Percentiles rank a stretch among this genome's conserved stretches.
These are phyloP conservation scores for Colletotrichum coccodes DNA, from an alignment of 2,329 filamentous ascomycete genomes.

Conservation along the genomic window DNA sequence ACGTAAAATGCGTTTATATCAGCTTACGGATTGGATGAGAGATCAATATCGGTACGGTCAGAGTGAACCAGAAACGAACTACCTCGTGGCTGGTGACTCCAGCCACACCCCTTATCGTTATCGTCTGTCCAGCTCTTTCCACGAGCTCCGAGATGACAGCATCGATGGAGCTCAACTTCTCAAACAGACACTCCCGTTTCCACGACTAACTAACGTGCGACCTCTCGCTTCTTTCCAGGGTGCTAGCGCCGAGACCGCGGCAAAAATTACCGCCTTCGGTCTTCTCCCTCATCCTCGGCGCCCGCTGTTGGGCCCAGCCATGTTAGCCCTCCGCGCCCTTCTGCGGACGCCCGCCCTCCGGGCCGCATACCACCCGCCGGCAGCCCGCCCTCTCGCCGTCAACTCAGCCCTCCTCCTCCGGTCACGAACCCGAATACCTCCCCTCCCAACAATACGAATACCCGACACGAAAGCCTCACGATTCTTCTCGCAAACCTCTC, in stretches of 20 bases:
- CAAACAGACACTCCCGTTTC: background rate
- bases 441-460: background rate
- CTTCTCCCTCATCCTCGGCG: background rate
- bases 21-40: background rate
- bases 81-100: background rate
- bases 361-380: background rate
- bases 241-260: background rate
- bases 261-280: background rate
- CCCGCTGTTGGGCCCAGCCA: constrained; percentile 21
- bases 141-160: constrained; percentile 15
- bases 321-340: constrained; percentile 38
- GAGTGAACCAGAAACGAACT: background rate
- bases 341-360: constrained; percentile 21
- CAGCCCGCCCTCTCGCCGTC: background rate
- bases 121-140: constrained; percentile 1
- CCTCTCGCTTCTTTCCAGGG: background rate
- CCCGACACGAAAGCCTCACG: constrained; percentile 18
- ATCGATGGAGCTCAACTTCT: background rate
- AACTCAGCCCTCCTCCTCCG: background rate
- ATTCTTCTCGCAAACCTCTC: constrained; percentile 37
- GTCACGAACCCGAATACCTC: background rate
- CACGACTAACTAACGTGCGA: background rate
- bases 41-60: background rate
- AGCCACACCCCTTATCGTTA: constrained; percentile 27
- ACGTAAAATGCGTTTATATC: too few relatives aligned